Evolutionary conservation across 164 flowering plant species (phyloP).

Genomic region (Saururus chinensis): DNA sequence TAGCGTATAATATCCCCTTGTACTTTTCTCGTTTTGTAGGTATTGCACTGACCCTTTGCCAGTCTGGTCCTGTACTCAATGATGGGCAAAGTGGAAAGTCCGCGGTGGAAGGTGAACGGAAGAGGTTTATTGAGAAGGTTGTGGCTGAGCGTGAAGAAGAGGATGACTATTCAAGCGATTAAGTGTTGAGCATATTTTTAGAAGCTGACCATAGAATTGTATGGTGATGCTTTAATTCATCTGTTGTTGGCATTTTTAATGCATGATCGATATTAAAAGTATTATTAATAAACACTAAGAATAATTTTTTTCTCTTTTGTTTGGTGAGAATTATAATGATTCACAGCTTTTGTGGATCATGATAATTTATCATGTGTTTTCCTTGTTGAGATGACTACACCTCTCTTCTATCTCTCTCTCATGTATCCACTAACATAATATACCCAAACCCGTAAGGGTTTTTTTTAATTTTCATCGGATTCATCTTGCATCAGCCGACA

Average conservation of each 20-base stretch:
- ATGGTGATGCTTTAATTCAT: neutral
- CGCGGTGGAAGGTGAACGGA: conserved; percentile 58
- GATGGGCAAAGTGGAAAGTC: conserved; percentile 64
- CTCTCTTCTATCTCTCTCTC: too few species aligned
- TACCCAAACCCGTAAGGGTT: too few species aligned
- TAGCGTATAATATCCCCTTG: neutral
- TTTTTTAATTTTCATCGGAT: too few species aligned
- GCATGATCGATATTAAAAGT: too few species aligned
- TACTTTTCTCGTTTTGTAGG: conserved; percentile 23
- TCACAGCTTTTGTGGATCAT: too few species aligned
- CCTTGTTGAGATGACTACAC: neutral
- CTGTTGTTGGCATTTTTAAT: neutral
- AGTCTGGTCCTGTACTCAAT: conserved; percentile 75
- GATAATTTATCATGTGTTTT: too few species aligned
- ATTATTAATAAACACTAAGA: too few species aligned
- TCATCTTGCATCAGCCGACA: too few species aligned
- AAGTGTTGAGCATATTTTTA: neutral
- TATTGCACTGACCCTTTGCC: conserved; percentile 76
- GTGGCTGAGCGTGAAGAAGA: conserved; percentile 72
- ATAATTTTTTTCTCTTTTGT: too few species aligned
- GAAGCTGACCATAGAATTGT: neutral
- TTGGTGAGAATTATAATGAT: too few species aligned
- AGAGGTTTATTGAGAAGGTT: conserved; percentile 61
- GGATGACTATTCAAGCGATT: conserved; percentile 67
- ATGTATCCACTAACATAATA: too few species aligned